Percentiles rank a stretch among this genome's conserved stretches.
These are phyloP conservation scores for Gaeumannomyces tritici DNA, from an alignment of 2,329 filamentous ascomycete genomes.

Conservation along the genomic window DNA sequence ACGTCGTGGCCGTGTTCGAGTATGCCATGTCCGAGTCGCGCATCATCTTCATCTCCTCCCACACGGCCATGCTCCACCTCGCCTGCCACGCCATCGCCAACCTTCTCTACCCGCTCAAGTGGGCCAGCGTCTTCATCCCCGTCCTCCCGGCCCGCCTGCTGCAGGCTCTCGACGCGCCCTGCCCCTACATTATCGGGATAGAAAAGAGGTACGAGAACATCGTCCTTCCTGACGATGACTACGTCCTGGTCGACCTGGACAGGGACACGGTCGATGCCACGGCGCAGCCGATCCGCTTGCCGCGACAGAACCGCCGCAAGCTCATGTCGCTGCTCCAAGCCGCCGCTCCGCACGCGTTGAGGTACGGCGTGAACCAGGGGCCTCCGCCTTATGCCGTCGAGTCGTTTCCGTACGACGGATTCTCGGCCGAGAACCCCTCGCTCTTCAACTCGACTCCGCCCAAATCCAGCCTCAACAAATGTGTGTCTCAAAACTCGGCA, in stretches of 20 bases:
- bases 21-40: conserved; percentile 87
- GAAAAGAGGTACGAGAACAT: conserved; percentile 83
- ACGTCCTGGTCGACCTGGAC: conserved; percentile 89
- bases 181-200: conserved; percentile 93
- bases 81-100: conserved; percentile 80
- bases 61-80: conserved; percentile 92
- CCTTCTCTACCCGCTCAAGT: conserved; percentile 81
- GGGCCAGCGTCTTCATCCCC: conserved; percentile 91
- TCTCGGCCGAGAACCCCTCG: conserved; percentile 74
- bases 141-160: conserved; percentile 79
- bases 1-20: conserved; percentile 87
- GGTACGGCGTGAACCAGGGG: conserved; percentile 77
- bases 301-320: conserved; percentile 83
- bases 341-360: conserved; percentile 80
- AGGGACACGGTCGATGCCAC: conserved; percentile 84
- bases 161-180: conserved; percentile 86
- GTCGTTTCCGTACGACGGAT: conserved; percentile 82
- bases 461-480: conserved; percentile 68
- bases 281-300: conserved; percentile 64
- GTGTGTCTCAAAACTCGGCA: conserved; percentile 81
- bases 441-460: conserved; percentile 67
- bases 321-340: conserved; percentile 79
- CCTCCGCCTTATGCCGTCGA: conserved; percentile 90
- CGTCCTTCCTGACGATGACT: conserved; percentile 87
- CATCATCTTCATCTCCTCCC: conserved; percentile 91